Evolutionary conservation across 2,329 filamentous ascomycete genomes (phyloP), one percentile per base, ranked within the genome.

Genomic region (Aspergillus persii): DNA sequence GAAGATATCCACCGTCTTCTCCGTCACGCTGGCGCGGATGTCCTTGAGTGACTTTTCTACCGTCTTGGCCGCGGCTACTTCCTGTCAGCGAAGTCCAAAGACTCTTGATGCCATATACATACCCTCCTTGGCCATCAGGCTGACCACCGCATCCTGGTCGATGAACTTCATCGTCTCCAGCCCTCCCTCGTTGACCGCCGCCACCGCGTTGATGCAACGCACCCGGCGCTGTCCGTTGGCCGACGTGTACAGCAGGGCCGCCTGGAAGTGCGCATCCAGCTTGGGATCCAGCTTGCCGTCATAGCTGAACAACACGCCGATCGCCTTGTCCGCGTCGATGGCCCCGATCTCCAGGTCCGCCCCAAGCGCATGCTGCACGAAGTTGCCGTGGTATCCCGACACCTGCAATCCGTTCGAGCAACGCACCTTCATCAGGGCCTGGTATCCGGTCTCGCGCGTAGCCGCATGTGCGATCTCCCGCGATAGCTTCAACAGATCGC

Each of bases 251-350:
- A 99, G 84, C 2, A 99, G 80, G 2, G 95, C 95, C 26, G 91
- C 92, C 74, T 99, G 95, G 83, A 99, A 99, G 77, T 99, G 95
- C 7, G 94, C 94, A 75, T 99, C 95, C 26, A 98, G 84, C 77
- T 97, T 97, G 4, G 92, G 82, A 76, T 99, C 95, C n/a, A 99
- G 85, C 77, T 98, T 98, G 61, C 95, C 95, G 71, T 99, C 95
- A 75, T 99, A 96, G 68, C 86, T 90, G 74, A 99, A 99, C 52
- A 92, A 89, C 9, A 98, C 91, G 2, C 89, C 90, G 65, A 99
- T 84, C 8, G 94, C 92, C 79, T 97, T 97, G 77, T 99, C 95
- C 23, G 92, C 88, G 73, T 98, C 95, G 54, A 98, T 87, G 54
- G 90, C 86, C 30, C 95, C 95, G 68, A 99, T 91, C 73, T 99